phyloP scores from a whole-genome alignment of 2,329 filamentous ascomycete genomes.

The Colletotrichum sp. region DNA sequence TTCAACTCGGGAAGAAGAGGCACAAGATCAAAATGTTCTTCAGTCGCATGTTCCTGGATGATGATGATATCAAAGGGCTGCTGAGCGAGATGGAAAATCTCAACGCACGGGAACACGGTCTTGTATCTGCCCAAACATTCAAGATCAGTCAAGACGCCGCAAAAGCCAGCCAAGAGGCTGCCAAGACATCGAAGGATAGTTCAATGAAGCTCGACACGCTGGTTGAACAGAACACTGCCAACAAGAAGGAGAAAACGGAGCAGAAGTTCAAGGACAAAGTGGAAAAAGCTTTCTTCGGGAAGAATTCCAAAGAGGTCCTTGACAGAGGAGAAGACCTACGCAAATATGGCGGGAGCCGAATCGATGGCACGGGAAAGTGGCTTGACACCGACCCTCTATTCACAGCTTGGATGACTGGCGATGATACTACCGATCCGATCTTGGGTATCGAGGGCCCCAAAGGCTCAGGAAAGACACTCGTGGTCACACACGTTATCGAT shows the following conservation, averaged over 20 bases:
- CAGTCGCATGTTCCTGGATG: conserved; percentile 38
- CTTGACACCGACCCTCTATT: neutral
- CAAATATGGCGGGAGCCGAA: neutral
- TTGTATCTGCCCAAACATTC: conserved; percentile 38
- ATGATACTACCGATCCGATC: neutral
- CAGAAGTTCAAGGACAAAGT: conserved; percentile 24
- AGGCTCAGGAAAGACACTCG: neutral
- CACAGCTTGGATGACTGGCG: neutral
- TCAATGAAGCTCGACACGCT: neutral
- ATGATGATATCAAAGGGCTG: conserved; percentile 36
- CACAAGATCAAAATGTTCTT: conserved; percentile 31
- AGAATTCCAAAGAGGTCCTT: neutral
- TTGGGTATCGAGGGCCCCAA: neutral
- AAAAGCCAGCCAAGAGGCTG: neutral
- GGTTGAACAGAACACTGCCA: conserved; percentile 13
- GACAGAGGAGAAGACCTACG: neutral
- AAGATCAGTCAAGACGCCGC: conserved; percentile 35
- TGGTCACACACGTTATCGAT: neutral
- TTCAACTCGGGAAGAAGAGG: conserved; percentile 34
- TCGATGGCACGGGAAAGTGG: neutral
- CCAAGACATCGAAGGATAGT: neutral
- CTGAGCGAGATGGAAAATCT: conserved; percentile 36
- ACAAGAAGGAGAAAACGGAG: conserved; percentile 32
- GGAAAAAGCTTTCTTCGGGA: neutral
- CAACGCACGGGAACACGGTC: conserved; percentile 33